phyloP scores from a whole-genome alignment of 192 early-diverging fungal genomes.

The Entrophospora sp. region DNA sequence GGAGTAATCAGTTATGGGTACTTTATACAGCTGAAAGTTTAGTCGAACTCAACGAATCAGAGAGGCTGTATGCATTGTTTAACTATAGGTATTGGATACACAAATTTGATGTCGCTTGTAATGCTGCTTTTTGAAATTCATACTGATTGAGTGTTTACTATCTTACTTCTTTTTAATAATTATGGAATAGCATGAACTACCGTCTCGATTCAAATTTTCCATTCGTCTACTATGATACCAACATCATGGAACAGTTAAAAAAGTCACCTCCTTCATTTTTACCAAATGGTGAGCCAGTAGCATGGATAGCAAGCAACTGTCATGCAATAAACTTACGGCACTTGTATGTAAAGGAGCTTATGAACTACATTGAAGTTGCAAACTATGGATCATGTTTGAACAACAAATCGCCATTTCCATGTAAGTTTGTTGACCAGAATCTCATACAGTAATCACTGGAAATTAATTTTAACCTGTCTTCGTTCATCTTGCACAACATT shows the following conservation, averaged over 20 bases:
- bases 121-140: background rate
- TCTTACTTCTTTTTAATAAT: background rate
- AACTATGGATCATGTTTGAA: conserved; percentile 26
- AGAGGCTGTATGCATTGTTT: background rate
- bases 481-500: no score
- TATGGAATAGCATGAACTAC: background rate
- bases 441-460: no score
- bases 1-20: background rate
- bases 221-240: background rate
- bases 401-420: conserved; percentile 15
- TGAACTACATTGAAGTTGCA: conserved; percentile 24
- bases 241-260: background rate
- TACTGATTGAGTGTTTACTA: background rate
- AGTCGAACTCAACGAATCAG: no score
- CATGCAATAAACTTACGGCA: conserved; percentile 18
- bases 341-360: conserved; percentile 25
- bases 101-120: background rate
- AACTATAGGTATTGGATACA: background rate
- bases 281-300: conserved; percentile 19
- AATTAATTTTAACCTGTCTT: no score
- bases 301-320: conserved; percentile 28
- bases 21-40: background rate
- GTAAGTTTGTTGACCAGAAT: no score
- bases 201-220: background rate
- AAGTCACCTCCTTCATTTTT: background rate